These are phyloP conservation scores for Calonectria pseudoreteaudii DNA, from an alignment of 2,329 filamentous ascomycete species.

Conservation along the genomic window DNA sequence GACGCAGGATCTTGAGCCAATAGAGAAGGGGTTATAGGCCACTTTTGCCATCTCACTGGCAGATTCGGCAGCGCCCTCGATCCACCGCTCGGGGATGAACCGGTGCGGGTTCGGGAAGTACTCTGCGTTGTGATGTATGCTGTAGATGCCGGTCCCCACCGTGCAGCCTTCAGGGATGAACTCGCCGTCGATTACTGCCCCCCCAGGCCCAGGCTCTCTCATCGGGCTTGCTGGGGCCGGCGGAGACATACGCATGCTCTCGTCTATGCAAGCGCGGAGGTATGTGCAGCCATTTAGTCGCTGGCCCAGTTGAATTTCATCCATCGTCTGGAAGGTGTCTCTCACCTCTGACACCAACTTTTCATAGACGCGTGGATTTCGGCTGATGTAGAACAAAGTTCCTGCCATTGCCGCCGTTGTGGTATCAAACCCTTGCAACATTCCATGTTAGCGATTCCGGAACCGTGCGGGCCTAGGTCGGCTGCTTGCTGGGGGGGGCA, in stretches of 20 bases:
- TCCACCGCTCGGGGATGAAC: background rate
- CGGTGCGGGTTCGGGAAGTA: background rate
- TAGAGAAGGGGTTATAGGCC: background rate
- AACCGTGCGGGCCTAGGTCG: background rate
- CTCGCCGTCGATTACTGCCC: background rate
- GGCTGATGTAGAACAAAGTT: background rate
- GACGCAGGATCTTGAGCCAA: background rate
- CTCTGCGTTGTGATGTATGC: background rate
- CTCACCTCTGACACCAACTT: background rate
- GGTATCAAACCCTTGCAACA: background rate
- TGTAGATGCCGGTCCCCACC: background rate
- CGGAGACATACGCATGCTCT: background rate
- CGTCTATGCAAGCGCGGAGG: background rate
- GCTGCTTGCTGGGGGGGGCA: too few species aligned
- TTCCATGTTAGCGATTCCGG: background rate
- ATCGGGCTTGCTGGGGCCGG: background rate
- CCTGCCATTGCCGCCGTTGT: background rate
- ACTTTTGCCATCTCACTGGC: background rate
- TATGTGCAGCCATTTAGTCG: background rate
- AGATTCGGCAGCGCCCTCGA: background rate
- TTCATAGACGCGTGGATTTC: background rate
- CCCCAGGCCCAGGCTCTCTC: background rate
- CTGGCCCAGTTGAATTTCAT: background rate
- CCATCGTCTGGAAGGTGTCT: background rate
- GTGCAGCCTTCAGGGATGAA: background rate